Evolutionary conservation across 805 yeast species (phyloP).

Genomic region (Ogataea nitratoaversa): DNA sequence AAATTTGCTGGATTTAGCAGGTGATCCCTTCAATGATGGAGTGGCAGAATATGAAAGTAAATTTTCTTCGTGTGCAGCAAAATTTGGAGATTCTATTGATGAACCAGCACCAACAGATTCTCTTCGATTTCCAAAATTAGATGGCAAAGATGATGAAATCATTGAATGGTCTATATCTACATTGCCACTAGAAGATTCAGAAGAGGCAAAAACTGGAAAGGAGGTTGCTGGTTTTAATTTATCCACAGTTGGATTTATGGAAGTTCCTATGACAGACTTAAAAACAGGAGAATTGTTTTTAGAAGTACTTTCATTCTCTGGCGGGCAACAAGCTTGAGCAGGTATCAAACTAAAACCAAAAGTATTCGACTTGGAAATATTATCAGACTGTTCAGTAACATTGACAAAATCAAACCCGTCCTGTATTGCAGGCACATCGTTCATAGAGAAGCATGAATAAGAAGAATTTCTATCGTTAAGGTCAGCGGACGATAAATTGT

Average conservation of each 20-base stretch:
- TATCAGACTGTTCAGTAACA: background rate
- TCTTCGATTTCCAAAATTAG: background rate
- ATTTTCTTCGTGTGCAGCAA: too few relatives aligned
- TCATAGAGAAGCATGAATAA: background rate
- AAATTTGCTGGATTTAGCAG: too few relatives aligned
- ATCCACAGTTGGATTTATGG: too few relatives aligned
- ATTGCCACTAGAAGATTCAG: background rate
- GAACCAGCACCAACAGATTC: background rate
- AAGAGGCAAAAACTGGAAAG: background rate
- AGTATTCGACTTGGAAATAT: background rate
- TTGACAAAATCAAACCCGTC: background rate
- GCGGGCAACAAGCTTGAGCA: constrained; percentile 23
- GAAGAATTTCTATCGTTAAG: background rate
- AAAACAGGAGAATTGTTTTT: too few relatives aligned
- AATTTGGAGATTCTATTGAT: background rate
- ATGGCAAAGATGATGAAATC: background rate
- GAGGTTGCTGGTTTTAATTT: too few relatives aligned
- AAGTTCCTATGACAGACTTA: too few relatives aligned
- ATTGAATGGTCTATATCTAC: background rate
- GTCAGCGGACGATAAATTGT: background rate
- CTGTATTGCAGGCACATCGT: too few relatives aligned
- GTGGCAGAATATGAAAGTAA: too few relatives aligned
- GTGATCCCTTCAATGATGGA: too few relatives aligned
- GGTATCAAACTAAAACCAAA: constrained; percentile 18
- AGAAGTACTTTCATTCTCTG: constrained; percentile 1